Conservation (phyloP, 805 yeast genomes). For the Teunomyces panamensis region DNA sequence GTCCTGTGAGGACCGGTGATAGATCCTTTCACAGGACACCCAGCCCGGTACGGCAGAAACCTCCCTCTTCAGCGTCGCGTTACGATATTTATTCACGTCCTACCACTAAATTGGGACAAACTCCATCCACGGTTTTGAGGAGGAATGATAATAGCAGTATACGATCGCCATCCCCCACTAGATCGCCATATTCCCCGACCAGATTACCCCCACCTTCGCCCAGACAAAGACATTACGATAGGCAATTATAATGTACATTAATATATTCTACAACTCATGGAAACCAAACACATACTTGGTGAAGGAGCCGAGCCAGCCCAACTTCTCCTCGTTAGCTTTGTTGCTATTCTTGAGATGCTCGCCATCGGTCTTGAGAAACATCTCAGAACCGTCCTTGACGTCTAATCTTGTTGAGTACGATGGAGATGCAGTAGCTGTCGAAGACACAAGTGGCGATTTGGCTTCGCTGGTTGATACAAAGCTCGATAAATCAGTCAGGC, state of each 20-base stretch:
- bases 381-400: slow-evolving; percentile 37
- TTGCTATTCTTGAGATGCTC: slow-evolving; percentile 18
- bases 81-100: background rate
- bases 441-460: background rate
- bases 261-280: slow-evolving; percentile 32
- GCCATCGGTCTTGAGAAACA: slow-evolving; percentile 30
- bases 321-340: slow-evolving; percentile 23
- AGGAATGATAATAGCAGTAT: background rate
- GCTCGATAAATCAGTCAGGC: slow-evolving; percentile 26
- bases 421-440: background rate
- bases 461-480: slow-evolving; percentile 6
- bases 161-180: background rate
- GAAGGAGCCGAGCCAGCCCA: slow-evolving; percentile 32
- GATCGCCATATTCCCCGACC: background rate
- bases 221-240: background rate
- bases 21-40: slow-evolving; percentile 1
- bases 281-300: slow-evolving; percentile 41
- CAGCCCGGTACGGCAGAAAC: background rate
- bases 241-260: background rate
- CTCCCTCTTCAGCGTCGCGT: background rate
- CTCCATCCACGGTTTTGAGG: background rate
- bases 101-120: background rate
- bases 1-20: background rate
- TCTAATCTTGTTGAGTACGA: slow-evolving; percentile 30
- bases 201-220: slow-evolving; percentile 4